A percentile compares a stretch with the other conserved stretches of the same genome.
Evolutionary conservation across 2,329 filamentous ascomycete genomes (phyloP).

Genomic region (Microthyrium microscopicum): DNA sequence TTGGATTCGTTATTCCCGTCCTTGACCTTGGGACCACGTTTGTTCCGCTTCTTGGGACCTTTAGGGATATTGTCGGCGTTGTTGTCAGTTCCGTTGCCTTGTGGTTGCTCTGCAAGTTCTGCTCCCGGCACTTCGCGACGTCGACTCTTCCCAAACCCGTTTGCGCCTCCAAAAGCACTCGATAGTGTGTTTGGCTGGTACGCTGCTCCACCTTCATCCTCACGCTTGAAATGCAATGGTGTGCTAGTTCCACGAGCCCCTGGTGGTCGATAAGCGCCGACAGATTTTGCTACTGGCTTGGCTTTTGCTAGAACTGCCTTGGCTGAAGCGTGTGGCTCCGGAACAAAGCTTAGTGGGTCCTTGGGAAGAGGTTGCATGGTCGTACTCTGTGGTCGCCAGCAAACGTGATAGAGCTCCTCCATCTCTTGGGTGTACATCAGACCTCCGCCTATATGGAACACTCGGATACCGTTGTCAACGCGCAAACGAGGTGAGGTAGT

Average conservation of each 20-base stretch:
- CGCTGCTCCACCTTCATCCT: constrained; percentile 87
- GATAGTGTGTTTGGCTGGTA: constrained; percentile 44
- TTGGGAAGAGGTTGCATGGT: constrained; percentile 39
- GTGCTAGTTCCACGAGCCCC: constrained; percentile 80
- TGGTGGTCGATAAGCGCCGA: constrained; percentile 90
- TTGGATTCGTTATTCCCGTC: constrained; percentile 25
- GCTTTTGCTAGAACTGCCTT: constrained; percentile 64
- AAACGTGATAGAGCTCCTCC: constrained; percentile 75
- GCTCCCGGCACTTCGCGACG: constrained; percentile 77
- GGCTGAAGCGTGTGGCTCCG: constrained; percentile 68
- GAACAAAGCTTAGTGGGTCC: constrained; percentile 58
- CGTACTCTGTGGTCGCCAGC: constrained; percentile 64
- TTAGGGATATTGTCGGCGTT: constrained; percentile 7
- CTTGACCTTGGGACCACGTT: constrained; percentile 26
- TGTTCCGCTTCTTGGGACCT: no score
- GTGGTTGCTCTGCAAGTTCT: constrained; percentile 83
- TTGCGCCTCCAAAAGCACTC: constrained; percentile 34
- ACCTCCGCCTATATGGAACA: constrained; percentile 80
- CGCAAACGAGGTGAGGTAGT: constrained; percentile 89
- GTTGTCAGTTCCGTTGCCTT: constrained; percentile 82
- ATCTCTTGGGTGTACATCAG: constrained; percentile 95
- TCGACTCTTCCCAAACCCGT: constrained; percentile 61
- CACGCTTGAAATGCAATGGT: constrained; percentile 88
- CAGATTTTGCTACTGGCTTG: constrained; percentile 91
- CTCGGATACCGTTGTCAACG: constrained; percentile 88